phyloP scores from a whole-genome alignment of 2,329 filamentous ascomycete species.

The Rhinocladiella mackenziei region DNA sequence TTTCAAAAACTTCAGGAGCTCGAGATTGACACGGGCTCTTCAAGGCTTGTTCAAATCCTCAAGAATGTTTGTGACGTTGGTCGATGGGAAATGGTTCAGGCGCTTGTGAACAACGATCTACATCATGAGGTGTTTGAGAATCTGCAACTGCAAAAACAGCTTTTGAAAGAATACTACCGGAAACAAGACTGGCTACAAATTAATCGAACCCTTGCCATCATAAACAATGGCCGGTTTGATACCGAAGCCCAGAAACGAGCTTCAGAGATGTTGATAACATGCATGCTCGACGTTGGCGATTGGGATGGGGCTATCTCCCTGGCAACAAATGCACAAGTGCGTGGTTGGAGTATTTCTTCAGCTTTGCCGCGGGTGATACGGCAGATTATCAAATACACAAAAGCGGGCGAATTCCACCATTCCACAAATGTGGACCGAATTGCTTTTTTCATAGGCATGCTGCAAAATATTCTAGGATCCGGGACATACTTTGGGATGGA shows the following conservation, averaged over 20 bases:
- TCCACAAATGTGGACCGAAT: conserved; percentile 19
- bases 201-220: conserved; percentile 53
- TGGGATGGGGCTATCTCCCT: conserved; percentile 29
- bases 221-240: conserved; percentile 38
- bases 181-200: conserved; percentile 50
- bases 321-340: conserved; percentile 6
- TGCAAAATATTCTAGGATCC: conserved; percentile 46
- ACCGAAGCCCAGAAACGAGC: conserved; percentile 33
- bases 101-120: conserved; percentile 57
- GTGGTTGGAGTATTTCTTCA: conserved; percentile 2
- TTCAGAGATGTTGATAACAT: conserved; percentile 40
- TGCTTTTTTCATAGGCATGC: conserved; percentile 45
- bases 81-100: conserved; percentile 51
- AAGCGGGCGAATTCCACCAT: background rate
- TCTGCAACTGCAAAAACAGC: conserved; percentile 48
- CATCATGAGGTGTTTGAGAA: conserved; percentile 63
- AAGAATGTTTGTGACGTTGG: conserved; percentile 58
- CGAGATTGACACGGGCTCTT: conserved; percentile 60
- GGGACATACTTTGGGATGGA: conserved; percentile 41
- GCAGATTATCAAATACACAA: conserved; percentile 2
- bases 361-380: conserved; percentile 2
- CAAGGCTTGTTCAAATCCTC: conserved; percentile 63
- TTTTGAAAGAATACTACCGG: conserved; percentile 53
- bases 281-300: conserved; percentile 32
- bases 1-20: conserved; percentile 59